These are phyloP conservation scores for Leccinum ochraceum DNA, from an alignment of 768 basidiomycete genomes.

Conservation along the genomic window DNA sequence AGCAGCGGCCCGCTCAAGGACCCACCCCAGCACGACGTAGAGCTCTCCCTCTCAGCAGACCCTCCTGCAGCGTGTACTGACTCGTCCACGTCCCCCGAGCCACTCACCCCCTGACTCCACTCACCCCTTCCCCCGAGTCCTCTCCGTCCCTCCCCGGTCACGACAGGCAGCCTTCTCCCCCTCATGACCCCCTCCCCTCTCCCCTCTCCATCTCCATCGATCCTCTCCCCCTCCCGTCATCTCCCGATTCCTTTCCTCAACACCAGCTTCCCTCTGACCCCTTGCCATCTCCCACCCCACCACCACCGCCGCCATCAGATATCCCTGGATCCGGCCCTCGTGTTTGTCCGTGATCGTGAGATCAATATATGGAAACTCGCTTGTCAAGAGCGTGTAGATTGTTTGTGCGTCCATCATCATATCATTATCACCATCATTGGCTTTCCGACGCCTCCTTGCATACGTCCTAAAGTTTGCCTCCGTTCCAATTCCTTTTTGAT, in stretches of 20 bases:
- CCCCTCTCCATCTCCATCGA: constrained; percentile 4
- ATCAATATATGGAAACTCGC: constrained; percentile 38
- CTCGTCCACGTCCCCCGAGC: constrained; percentile 11
- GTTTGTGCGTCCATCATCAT: constrained; percentile 25
- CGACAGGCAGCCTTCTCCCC: constrained; percentile 22
- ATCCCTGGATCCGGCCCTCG: constrained; percentile 23
- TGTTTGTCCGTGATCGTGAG: constrained; percentile 34
- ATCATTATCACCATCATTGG: neutral
- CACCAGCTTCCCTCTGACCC: constrained; percentile 4
- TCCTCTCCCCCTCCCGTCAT: neutral
- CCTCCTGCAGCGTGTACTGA: neutral
- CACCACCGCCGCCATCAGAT: neutral
- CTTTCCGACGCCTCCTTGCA: constrained; percentile 3
- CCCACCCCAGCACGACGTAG: neutral
- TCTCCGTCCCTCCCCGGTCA: constrained; percentile 30
- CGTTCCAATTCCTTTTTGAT: constrained; percentile 6
- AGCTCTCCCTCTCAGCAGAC: constrained; percentile 5
- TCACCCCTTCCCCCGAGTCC: constrained; percentile 23
- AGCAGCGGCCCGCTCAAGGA: constrained; percentile 6
- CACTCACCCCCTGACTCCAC: constrained; percentile 19
- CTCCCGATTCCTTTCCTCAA: neutral
- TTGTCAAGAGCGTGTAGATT: constrained; percentile 37
- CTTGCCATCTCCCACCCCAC: neutral
- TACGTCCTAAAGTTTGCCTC: neutral
- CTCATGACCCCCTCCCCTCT: constrained; percentile 9